These are phyloP conservation scores for Cladorrhinum sp. DNA, from an alignment of 2,329 filamentous ascomycete species.

Conservation along the genomic window DNA sequence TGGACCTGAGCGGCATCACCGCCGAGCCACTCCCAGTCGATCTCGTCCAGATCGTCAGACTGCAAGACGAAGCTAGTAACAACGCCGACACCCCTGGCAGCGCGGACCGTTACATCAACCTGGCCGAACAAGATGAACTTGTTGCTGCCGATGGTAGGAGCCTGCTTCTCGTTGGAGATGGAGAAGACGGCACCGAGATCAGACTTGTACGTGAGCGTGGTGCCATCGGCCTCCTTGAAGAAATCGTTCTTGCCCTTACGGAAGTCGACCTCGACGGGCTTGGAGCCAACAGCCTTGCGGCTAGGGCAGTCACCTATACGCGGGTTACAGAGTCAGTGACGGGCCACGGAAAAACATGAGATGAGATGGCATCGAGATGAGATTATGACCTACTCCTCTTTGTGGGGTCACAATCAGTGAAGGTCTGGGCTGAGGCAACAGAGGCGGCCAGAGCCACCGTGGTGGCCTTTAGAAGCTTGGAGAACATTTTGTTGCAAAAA, in stretches of 20 bases:
- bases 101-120: slow-evolving; percentile 74
- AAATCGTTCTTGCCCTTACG: slow-evolving; percentile 63
- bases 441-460: slow-evolving; percentile 49
- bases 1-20: slow-evolving; percentile 72
- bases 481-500: slow-evolving; percentile 36
- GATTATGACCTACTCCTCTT: slow-evolving; percentile 36
- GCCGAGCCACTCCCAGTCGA: slow-evolving; percentile 96
- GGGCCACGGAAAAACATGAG: background rate
- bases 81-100: slow-evolving; percentile 76
- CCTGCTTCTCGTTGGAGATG: slow-evolving; percentile 65
- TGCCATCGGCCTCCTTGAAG: slow-evolving; percentile 47
- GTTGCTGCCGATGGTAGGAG: slow-evolving; percentile 68
- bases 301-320: slow-evolving; percentile 56
- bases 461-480: slow-evolving; percentile 45
- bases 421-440: slow-evolving; percentile 54
- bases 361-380: background rate
- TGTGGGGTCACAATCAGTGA: slow-evolving; percentile 53
- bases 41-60: slow-evolving; percentile 88
- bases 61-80: slow-evolving; percentile 88
- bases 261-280: slow-evolving; percentile 64
- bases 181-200: slow-evolving; percentile 54
- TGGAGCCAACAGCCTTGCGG: slow-evolving; percentile 71
- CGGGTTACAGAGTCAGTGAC: slow-evolving; percentile 4
- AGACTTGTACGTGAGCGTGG: slow-evolving; percentile 45
- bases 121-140: slow-evolving; percentile 98